Base-by-base conservation (phyloP, 805 yeast genomes). In the Jamesozyma jinghongensis region DNA sequence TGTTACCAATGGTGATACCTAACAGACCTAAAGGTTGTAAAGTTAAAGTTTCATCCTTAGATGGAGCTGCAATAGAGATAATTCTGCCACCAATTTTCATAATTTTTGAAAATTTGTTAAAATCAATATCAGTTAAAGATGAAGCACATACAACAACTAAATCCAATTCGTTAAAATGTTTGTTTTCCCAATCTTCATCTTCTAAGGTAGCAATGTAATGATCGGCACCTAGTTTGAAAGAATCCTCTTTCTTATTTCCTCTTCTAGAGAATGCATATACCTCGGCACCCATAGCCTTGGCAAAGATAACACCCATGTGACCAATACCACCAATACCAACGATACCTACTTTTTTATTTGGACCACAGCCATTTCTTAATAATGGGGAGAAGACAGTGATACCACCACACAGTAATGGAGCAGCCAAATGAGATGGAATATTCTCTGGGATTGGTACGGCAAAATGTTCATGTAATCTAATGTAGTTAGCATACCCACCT, bases 381-480 rank as follows among this genome's bases (percentile, higher is more conserved):
- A 82, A 61, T 41, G 90, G 90, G 6, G 84, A 73, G 64, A 66
- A 81, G 12, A 76, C 79, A 11, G 90, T 82, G 56, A 79, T 65
- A 41, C 90, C 90, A 41, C 85, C 90, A 67, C 90, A 82, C 65
- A 81, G 63, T 63, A 82, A 64, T 39, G 88, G 87, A 3, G 86
- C 87, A 22, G 77, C 85, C 20, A 68, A 63, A 28, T 68, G 73
- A 34, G 74, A 66, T 29, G 71, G 66, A 32, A 78, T 52, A 13
- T 50, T 59, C 12, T 73, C 74, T 34, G 90, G 88, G 43, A 81
- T 72, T 36, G 75, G 76, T 64, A 81, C 70, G 3, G 71, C 80
- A 56, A 77, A 77, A 43, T 70, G 68, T 57, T 79, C 82, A 58
- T 77, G 72, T 37, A 77, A 76, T 48, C 85, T 71, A 32, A 78